These are phyloP conservation scores for Yarrowia sp. DNA, from an alignment of 805 yeast genomes.

Conservation along the genomic window DNA sequence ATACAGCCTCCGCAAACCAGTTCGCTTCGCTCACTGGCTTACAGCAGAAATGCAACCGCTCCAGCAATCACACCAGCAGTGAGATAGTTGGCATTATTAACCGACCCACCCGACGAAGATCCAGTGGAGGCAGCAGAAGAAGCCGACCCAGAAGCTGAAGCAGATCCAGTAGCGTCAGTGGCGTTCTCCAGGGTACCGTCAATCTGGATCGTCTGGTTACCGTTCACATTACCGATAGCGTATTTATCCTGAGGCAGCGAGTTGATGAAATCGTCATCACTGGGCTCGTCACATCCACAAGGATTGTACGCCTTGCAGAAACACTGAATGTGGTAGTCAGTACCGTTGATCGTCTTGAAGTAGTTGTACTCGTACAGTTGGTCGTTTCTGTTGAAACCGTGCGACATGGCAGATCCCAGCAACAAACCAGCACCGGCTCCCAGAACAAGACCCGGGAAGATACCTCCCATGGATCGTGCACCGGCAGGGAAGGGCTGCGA, in stretches of 20 bases:
- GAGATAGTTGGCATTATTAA: not conserved
- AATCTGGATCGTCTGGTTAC: slow-evolving; percentile 27
- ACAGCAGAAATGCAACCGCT: not conserved
- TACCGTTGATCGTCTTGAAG: slow-evolving; percentile 31
- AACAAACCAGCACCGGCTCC: slow-evolving; percentile 26
- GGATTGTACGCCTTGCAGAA: slow-evolving; percentile 30
- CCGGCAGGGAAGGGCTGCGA: slow-evolving; percentile 28
- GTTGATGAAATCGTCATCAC: slow-evolving; percentile 27
- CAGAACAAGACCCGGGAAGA: slow-evolving; percentile 21
- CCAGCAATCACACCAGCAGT: slow-evolving; percentile 13
- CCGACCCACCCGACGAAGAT: not conserved
- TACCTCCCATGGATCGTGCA: slow-evolving; percentile 27
- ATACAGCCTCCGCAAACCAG: too few species aligned
- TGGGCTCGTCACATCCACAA: slow-evolving; percentile 31
- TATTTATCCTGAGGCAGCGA: slow-evolving; percentile 27
- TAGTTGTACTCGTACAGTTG: slow-evolving; percentile 31
- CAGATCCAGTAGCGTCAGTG: not conserved
- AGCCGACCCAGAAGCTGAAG: not conserved
- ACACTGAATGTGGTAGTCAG: slow-evolving; percentile 31
- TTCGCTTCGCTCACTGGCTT: not conserved
- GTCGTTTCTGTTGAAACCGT: slow-evolving; percentile 27
- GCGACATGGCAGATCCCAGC: not conserved
- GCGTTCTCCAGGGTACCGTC: slow-evolving; percentile 31
- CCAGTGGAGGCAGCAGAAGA: not conserved
- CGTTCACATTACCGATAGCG: slow-evolving; percentile 6